Percentiles rank a stretch among this genome's conserved stretches.
phyloP scores from a whole-genome alignment of 345 rosid species.

The Eucalyptus regnans region DNA sequence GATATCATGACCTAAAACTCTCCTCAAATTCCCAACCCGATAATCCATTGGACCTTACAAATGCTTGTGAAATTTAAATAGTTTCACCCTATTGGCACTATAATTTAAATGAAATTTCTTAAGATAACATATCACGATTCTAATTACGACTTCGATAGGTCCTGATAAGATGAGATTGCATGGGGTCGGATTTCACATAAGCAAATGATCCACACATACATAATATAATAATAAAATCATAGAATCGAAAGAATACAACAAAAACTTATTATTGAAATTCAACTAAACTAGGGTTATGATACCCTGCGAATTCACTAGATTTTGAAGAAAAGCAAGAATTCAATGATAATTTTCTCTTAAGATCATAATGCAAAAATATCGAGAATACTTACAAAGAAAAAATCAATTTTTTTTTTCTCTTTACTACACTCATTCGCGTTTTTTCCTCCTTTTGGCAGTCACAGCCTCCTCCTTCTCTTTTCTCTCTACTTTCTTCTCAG shows the following conservation, averaged over 20 bases:
- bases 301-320: accelerated
- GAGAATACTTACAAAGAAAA: background rate
- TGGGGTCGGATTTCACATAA: background rate
- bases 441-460: background rate
- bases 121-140: background rate
- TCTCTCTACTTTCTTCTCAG: background rate
- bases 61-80: background rate
- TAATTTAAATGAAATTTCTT: background rate
- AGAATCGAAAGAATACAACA: background rate
- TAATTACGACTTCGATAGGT: no score
- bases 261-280: background rate
- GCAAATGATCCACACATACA: background rate
- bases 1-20: background rate
- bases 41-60: background rate
- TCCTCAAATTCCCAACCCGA: background rate
- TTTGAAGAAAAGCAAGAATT: background rate
- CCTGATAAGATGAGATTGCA: background rate
- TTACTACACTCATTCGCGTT: background rate
- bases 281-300: background rate
- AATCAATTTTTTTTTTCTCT: no score
- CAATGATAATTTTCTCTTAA: background rate
- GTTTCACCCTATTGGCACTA: background rate
- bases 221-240: no score
- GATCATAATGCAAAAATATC: background rate
- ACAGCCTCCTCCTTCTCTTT: background rate